Evolutionary conservation across 2,329 filamentous ascomycete species (phyloP).

Genomic region (Colletotrichum limetticola): DNA sequence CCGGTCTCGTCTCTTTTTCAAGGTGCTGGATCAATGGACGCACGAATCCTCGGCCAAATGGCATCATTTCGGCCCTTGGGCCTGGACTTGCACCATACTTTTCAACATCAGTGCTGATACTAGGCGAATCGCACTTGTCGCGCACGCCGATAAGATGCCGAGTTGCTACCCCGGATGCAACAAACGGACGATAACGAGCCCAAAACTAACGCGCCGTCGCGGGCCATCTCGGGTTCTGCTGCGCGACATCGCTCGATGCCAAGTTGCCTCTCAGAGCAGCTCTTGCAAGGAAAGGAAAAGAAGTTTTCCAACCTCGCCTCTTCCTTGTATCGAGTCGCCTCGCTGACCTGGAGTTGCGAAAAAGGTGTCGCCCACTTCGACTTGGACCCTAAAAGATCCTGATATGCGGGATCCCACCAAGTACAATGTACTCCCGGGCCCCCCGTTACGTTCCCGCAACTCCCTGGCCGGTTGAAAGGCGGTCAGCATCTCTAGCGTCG

Average conservation of each 20-base stretch:
- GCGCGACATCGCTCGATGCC: neutral
- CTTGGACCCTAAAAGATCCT: slow-evolving; percentile 5
- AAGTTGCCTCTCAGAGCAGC: neutral
- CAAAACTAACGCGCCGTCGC: neutral
- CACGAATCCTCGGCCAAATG: slow-evolving; percentile 33
- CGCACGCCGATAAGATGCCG: slow-evolving; percentile 29
- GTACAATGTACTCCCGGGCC: slow-evolving; percentile 16
- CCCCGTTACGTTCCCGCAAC: slow-evolving; percentile 23
- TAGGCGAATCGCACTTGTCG: neutral
- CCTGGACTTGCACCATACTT: neutral
- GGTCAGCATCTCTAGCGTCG: slow-evolving; percentile 17
- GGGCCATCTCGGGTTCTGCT: slow-evolving; percentile 11
- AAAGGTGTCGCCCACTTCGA: neutral
- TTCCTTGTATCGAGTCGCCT: neutral
- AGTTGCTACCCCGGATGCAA: slow-evolving; percentile 28
- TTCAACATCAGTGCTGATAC: neutral
- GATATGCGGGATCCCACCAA: slow-evolving; percentile 11
- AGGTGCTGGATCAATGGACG: neutral
- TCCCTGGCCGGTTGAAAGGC: slow-evolving; percentile 19
- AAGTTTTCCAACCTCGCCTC: neutral
- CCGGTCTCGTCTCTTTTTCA: neutral
- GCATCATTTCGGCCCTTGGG: slow-evolving; percentile 28
- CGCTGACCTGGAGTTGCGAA: neutral
- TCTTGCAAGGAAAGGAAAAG: no score
- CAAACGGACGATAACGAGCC: slow-evolving; percentile 6